Percentiles rank a stretch among this genome's conserved stretches.
Evolutionary conservation across 2,329 filamentous ascomycete genomes (phyloP).

Genomic region (Monosporascus sp.): DNA sequence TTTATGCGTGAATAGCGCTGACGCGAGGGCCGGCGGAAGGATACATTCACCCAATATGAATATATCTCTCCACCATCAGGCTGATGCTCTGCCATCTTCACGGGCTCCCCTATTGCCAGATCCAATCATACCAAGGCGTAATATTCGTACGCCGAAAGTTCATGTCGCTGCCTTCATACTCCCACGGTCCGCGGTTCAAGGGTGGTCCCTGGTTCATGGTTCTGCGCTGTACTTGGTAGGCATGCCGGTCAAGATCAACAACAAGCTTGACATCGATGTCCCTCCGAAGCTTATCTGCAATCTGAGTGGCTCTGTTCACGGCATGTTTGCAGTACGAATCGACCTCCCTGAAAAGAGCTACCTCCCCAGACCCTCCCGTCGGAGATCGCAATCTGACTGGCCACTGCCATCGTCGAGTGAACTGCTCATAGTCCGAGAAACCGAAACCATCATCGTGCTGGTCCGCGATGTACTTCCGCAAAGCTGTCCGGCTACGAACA

Average conservation of each 20-base stretch:
- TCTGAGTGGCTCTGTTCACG: neutral
- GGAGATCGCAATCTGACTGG: neutral
- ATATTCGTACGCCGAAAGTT: no score
- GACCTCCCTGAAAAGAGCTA: neutral
- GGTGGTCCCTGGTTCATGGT: no score
- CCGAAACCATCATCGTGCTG: neutral
- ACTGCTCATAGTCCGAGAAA: neutral
- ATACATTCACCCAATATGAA: no score
- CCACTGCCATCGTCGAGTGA: neutral
- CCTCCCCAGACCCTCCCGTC: neutral
- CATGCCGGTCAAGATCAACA: neutral
- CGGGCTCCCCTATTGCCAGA: no score
- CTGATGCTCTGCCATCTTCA: no score
- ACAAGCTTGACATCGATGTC: neutral
- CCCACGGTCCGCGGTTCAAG: no score
- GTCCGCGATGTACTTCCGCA: neutral
- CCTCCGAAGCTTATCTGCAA: neutral
- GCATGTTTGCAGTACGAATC: neutral
- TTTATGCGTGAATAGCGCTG: no score
- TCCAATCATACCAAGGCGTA: no score
- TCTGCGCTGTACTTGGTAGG: neutral
- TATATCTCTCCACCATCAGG: no score
- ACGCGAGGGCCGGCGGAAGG: no score
- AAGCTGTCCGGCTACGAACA: neutral
- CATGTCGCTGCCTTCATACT: no score